These are phyloP conservation scores for rapeseed (Brassica napus) DNA, from an alignment of 345 rosid genomes.

Conservation along the genomic window Da-Ae NC_063443.1:9360501-9361000, in stretches of 20 bases:
- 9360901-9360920: background rate
- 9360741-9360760: background rate
- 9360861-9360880: background rate
- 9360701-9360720: conserved; percentile 73
- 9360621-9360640: conserved; percentile 90
- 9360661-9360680: conserved; percentile 86
- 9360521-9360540: background rate
- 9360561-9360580: background rate
- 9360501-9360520: no score
- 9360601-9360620: conserved; percentile 97
- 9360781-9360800: background rate
- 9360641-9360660: conserved; percentile 82
- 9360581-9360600: conserved; percentile 80
- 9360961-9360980: conserved; percentile 96
- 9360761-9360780: background rate
- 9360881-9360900: background rate
- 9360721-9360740: conserved; percentile 63
- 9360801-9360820: background rate
- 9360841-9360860: background rate
- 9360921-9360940: background rate
- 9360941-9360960: conserved; percentile 17
- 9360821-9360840: background rate
- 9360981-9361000: conserved; percentile 97
- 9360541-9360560: background rate
- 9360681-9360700: conserved; percentile 87